phyloP scores from a whole-genome alignment of 345 rosid genomes.

The Lumnitzera racemosa region DNA sequence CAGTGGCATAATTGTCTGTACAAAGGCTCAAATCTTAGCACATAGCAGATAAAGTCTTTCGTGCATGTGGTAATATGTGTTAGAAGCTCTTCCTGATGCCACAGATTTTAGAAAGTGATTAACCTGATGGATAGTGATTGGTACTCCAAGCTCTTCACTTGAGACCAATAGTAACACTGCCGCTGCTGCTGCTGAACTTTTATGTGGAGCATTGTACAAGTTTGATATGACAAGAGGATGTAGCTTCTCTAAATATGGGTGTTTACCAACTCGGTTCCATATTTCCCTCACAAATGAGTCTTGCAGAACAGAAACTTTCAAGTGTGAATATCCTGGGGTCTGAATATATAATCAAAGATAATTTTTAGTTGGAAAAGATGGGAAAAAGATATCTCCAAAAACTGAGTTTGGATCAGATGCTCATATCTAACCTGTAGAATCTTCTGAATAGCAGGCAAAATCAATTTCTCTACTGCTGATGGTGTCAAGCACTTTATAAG shows the following conservation, averaged over 20 bases:
- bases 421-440: slow-evolving; percentile 69
- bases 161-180: slow-evolving; percentile 85
- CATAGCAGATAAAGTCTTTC: not conserved
- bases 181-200: slow-evolving; percentile 82
- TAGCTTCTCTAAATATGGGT: slow-evolving; percentile 60
- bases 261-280: slow-evolving; percentile 77
- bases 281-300: slow-evolving; percentile 79
- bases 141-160: slow-evolving; percentile 90
- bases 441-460: slow-evolving; percentile 80
- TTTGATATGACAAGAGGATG: slow-evolving; percentile 80
- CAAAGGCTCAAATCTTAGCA: slow-evolving; percentile 14
- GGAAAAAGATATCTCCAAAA: slow-evolving; percentile 5
- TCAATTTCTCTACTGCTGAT: slow-evolving; percentile 50
- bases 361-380: slow-evolving; percentile 12
- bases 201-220: slow-evolving; percentile 62
- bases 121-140: slow-evolving; percentile 87
- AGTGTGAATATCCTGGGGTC: slow-evolving; percentile 84
- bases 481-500: slow-evolving; percentile 63
- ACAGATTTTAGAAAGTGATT: slow-evolving; percentile 1
- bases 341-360: slow-evolving; percentile 33
- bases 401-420: slow-evolving; percentile 2
- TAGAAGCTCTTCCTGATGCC: no score
- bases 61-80: not conserved
- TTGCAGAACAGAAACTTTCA: slow-evolving; percentile 91
- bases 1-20: slow-evolving; percentile 84